Base-by-base conservation (phyloP, 148 eudicot species). In the Chenopodium quinoa region DNA sequence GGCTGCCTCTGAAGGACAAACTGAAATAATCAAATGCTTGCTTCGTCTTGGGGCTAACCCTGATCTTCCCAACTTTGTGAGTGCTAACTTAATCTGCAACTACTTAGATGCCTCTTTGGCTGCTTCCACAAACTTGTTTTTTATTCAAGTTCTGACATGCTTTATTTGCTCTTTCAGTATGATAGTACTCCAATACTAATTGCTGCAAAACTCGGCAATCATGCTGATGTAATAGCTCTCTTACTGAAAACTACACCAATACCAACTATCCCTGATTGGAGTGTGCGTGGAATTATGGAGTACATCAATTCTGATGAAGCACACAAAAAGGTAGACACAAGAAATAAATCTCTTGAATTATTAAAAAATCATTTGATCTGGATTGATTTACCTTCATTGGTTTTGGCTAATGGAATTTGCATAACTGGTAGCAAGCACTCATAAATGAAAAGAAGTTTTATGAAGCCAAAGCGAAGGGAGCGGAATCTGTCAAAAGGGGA, bases 41-140 rank as follows among this genome's bases (percentile, higher is more conserved):
- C 68, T 80, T 20, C 2, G 8, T 7, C 52, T 47, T 8, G 82
- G 70, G 1, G 82, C 82, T 37, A 37, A 71, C 27, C 76, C 82
- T 23, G 31, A 80, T 72, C 44, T 32, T 17, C 70, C 56, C 8
- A 20, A 80, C 69, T 80, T 80, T 80, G 82, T 80, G 82, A 80
- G 82, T 71, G 44, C 52, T 47, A 47, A 8, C 9, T 47, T 8
- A 0, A 47, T 47, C 9, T 47, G 11, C 12, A 47, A 47, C 52
- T 68, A 2, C 13, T 67, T 34, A 27, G 17, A n/a, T 46, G 27
- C 34, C 64, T 69, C 32, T 52, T 23, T 50, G 9, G 64, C 34
- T 78, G 19, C 64, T 19, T 2, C 6, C 22, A n/a, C 13, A 48
- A 9, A 46, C 3, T 74, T 11, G 9, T 27, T 23, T 50, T 75